Base-by-base conservation (phyloP, 352 stramenopile genomes). In the Phytopythium helicoides region DNA sequence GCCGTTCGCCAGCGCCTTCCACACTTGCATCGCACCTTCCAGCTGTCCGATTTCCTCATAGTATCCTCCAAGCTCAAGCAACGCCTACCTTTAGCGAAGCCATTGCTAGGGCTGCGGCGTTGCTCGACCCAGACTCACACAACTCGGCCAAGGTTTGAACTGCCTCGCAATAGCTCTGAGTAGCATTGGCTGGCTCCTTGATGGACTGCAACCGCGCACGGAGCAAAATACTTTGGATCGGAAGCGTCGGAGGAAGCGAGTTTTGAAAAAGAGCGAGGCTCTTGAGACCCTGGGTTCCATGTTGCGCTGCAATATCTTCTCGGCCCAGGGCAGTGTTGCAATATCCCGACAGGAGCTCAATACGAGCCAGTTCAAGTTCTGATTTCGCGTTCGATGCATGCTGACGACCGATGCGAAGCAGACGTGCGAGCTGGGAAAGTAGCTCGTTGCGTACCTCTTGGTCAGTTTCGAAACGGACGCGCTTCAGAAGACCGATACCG, bases 21-120 rank as follows among this genome's bases (percentile, higher is more conserved):
- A 92, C 52, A 86, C 63, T 19, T 74, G 80, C 33, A 88, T 70
- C 6, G 81, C 81, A 21, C 62, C 58, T 40, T 92, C 73, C 23
- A 75, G 54, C 3, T 61, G 52, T 2, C 70, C 57, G 9, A 64
- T 21, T 31, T 75, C 64, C 53, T 92, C 81, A 45, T 83, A 87
- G 22, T 84, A 19, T 0, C 60, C 72, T 11, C 70, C 81, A 23
- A 92, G 55, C 42, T 92, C 78, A 34, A 70, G 64, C 38, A 92
- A 56, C n/a, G 86, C 71, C 39, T n/a, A 35, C 19, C 6, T 33
- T 53, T 9, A 53, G 26, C n/a, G 85, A 69, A 23, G 34, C 31
- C 2, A 11, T 34, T 16, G n/a, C 31, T 14, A 53, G 3, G 9
- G 22, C 14, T 2, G 34, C 19, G 14, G 19, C 28, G 16, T 22